phyloP scores from a whole-genome alignment of 257 asterid genomes.

The Solanum pennellii region DNA sequence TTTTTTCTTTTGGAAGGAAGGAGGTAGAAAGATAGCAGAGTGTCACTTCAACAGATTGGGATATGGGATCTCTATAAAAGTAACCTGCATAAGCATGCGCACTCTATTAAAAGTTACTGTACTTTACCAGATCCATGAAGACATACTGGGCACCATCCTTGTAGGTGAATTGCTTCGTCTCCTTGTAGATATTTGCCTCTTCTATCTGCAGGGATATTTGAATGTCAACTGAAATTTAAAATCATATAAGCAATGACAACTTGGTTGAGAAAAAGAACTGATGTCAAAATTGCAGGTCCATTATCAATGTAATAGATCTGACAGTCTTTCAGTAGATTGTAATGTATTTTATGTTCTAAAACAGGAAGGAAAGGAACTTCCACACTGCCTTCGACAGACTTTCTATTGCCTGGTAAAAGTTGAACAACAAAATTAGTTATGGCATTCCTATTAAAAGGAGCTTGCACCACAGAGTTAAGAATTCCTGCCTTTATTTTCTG shows the following conservation, averaged over 20 bases:
- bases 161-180: constrained; percentile 83
- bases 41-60: not conserved
- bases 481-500: not conserved
- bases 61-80: not conserved
- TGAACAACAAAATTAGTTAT: not conserved
- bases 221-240: not conserved
- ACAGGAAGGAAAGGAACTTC: not conserved
- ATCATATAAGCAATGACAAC: not conserved
- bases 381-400: not conserved
- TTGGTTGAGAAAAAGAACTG: not conserved
- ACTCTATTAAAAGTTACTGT: not conserved
- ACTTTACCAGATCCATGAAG: constrained; percentile 85
- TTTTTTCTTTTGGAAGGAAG: not conserved
- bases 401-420: not conserved
- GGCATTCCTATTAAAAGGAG: not conserved
- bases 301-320: not conserved
- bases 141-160: constrained; percentile 86
- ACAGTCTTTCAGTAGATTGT: not conserved
- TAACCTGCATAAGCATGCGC: not conserved
- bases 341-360: not conserved
- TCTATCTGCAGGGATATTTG: constrained; percentile 48
- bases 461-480: not conserved
- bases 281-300: not conserved
- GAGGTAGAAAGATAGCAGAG: not conserved
- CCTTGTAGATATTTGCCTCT: constrained; percentile 73